These are phyloP conservation scores for Pleochaeta shiraiana DNA, from an alignment of 2,329 filamentous ascomycete genomes.

Conservation along the genomic window DNA sequence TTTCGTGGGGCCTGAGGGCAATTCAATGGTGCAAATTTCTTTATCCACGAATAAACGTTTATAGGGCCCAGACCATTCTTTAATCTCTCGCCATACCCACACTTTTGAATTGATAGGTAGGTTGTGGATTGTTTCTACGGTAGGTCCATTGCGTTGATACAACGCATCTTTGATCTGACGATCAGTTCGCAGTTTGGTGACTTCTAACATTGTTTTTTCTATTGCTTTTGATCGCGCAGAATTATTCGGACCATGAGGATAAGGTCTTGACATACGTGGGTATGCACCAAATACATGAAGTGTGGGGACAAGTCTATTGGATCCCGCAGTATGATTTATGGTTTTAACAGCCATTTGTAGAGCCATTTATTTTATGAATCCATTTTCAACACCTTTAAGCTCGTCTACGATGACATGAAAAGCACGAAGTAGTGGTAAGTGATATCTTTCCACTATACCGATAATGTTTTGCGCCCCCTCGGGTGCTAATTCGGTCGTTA, in stretches of 20 bases:
- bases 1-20: background rate
- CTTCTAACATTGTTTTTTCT: constrained; percentile 5
- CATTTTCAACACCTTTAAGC: too few species aligned
- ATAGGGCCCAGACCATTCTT: constrained; percentile 2
- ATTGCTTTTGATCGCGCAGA: constrained; percentile 1
- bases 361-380: background rate
- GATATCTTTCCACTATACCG: constrained; percentile 5
- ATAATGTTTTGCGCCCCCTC: constrained; percentile 5
- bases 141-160: constrained; percentile 4
- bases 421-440: background rate
- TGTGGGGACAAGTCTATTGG: background rate
- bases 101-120: constrained; percentile 5
- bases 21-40: background rate
- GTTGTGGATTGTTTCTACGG: background rate
- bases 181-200: constrained; percentile 3
- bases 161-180: constrained; percentile 2
- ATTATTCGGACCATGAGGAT: background rate
- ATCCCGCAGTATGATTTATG: background rate
- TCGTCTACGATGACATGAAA: background rate
- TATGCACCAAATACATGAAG: background rate
- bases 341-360: constrained; percentile 4
- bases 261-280: background rate
- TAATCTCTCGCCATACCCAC: constrained; percentile 6
- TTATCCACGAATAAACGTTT: background rate
- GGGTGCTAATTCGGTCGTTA: background rate